Evolutionary conservation across 176 grass and related monocot species (phyloP), one percentile per base, ranked within the genome.

Genomic region (Oryza meridionalis): DNA sequence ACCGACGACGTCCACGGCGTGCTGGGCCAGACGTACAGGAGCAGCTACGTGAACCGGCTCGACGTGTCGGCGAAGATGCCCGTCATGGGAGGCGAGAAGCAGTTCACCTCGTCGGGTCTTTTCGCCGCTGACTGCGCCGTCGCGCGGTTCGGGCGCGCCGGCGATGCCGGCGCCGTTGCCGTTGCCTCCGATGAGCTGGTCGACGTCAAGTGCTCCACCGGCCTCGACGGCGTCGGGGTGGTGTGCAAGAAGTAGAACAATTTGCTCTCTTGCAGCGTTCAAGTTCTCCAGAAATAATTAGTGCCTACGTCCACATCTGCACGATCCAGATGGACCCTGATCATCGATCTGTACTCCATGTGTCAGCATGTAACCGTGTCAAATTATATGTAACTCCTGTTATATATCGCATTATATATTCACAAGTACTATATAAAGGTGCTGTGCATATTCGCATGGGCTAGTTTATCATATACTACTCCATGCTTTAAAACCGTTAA

Each of bases 1-100:
- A 66, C 86, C 43, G 86, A 83, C 43, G 59, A 83, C 19, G 86
- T 88, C n/a, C 86, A 88, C 33, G 86, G 80, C 22, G 86, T 83
- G 33, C 80, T 83, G 13, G 86, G 80, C 0, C 86, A 88, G 24
- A 88, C 80, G 0, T 88, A 88, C 80, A 27, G 75, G 9, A 42
- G 66, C 22, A 63, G 46, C 55, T 88, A 88, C 14, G 58, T 88
- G 43, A 88, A 73, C 86, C 68, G 46, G 58, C 67, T 83, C 15
- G 76, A 82, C 80, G 81, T 88, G 67, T 9, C 22, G 9, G 75
- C 80, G 0, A 78, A 10, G 55, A 83, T 83, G 80, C 67, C 80
- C 1, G 74, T 78, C 31, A 83, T 88, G 74, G 67, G 86, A 5
- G 86, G 80, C 11, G 53, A 63, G 7, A 43, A 67, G 29, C 58